A percentile compares a stretch with the other conserved stretches of the same genome.
Conservation (phyloP, 495 filamentous ascomycete species). For the Acidomyces sp. region DNA sequence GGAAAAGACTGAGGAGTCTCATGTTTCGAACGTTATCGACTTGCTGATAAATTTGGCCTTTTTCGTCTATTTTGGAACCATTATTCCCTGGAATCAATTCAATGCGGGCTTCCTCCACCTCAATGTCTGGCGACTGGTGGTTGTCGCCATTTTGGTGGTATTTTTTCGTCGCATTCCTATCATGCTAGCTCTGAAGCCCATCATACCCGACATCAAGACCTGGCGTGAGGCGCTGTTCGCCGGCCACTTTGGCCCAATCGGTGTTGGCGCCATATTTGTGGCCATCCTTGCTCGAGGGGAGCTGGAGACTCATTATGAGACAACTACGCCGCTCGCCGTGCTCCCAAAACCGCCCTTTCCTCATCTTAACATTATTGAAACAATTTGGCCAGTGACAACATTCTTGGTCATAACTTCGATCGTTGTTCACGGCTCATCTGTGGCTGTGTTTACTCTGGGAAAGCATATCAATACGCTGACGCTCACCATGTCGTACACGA, state of each 20-base stretch:
- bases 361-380: constrained; percentile 56
- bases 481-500: constrained; percentile 89
- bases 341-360: constrained; percentile 39
- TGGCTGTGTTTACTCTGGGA: constrained; percentile 94
- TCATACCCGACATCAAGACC: constrained; percentile 95
- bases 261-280: constrained; percentile 93
- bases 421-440: constrained; percentile 89
- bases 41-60: constrained; percentile 92
- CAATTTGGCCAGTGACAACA: constrained; percentile 93
- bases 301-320: constrained; percentile 47
- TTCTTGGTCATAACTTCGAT: constrained; percentile 94
- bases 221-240: constrained; percentile 98
- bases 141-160: constrained; percentile 82
- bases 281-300: constrained; percentile 85
- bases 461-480: constrained; percentile 97
- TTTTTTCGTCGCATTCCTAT: constrained; percentile 94
- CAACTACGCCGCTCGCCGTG: constrained; percentile 53
- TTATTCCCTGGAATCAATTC: constrained; percentile 87
- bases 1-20: constrained; percentile 94
- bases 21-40: constrained; percentile 99
- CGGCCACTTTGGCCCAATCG: constrained; percentile 96
- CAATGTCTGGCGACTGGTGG: constrained; percentile 73
- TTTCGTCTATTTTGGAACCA: constrained; percentile 94
- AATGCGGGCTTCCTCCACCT: constrained; percentile 59
- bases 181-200: constrained; percentile 80